Conservation (phyloP, 148 eudicot genomes). For the Arctostaphylos glauca region DNA sequence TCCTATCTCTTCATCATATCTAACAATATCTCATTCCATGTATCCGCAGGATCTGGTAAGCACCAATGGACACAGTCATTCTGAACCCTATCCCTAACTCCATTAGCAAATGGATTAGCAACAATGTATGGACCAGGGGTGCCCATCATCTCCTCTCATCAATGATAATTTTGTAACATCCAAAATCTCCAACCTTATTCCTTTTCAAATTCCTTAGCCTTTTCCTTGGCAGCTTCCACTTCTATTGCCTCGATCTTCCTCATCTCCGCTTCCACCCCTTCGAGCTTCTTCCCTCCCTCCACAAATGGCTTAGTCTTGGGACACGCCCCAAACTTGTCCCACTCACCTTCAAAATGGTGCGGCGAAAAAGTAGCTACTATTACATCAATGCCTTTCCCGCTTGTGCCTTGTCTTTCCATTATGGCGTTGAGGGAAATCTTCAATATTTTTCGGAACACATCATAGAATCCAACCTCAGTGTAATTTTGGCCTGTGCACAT, state of each 20-base stretch:
- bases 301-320: conserved; percentile 57
- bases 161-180: conserved; percentile 68
- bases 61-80: conserved; percentile 96
- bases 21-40: conserved; percentile 89
- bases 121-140: conserved; percentile 91
- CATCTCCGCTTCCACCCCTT: conserved; percentile 74
- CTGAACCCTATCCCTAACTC: conserved; percentile 57
- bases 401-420: conserved; percentile 34
- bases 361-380: conserved; percentile 80
- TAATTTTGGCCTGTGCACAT: conserved; percentile 38
- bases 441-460: conserved; percentile 62
- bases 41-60: conserved; percentile 75
- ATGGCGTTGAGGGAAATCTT: conserved; percentile 58
- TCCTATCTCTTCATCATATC: conserved; percentile 62
- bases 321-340: conserved; percentile 91
- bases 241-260: conserved; percentile 49
- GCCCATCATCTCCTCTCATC: conserved; percentile 89
- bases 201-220: not conserved
- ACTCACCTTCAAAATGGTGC: conserved; percentile 87
- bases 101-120: conserved; percentile 74
- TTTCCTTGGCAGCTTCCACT: conserved; percentile 41
- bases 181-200: conserved; percentile 45
- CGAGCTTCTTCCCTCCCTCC: conserved; percentile 47
- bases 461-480: conserved; percentile 65
- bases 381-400: conserved; percentile 35